Conservation (phyloP, 176 grass and related monocot species). For the Aegilops longissima region DNA sequence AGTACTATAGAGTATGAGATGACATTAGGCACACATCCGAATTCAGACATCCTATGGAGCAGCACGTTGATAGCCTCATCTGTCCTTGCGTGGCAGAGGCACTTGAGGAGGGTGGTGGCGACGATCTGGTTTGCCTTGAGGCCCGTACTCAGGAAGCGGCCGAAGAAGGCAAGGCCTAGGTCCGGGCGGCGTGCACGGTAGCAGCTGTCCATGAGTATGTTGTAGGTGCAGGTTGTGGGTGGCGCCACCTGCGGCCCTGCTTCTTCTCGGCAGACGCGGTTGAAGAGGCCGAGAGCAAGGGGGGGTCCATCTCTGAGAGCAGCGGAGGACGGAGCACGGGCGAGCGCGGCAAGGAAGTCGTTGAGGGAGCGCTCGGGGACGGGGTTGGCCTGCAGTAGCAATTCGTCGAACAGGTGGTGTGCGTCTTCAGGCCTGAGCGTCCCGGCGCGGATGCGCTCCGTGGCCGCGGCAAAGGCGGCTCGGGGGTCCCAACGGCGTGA, state of each 20-base stretch:
- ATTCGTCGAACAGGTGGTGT: not conserved
- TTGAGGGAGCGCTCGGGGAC: not conserved
- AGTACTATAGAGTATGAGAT: slow-evolving; percentile 19
- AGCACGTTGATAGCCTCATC: not conserved
- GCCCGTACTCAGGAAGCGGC: not conserved
- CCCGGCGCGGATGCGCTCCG: too few relatives aligned
- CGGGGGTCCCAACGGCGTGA: not conserved
- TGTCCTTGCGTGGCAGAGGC: slow-evolving; percentile 12
- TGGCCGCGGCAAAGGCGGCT: not conserved
- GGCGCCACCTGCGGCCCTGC: not conserved
- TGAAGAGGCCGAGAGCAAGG: not conserved
- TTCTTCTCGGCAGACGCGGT: not conserved
- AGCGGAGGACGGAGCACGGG: not conserved
- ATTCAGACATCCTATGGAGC: slow-evolving; percentile 23
- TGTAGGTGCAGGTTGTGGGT: not conserved
- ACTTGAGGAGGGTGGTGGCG: not conserved
- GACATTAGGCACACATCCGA: slow-evolving; percentile 5
- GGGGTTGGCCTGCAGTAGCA: not conserved
- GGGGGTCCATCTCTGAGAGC: not conserved
- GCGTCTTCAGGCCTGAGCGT: not conserved
- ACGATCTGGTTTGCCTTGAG: not conserved
- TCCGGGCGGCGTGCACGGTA: not conserved
- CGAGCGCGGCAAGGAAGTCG: not conserved
- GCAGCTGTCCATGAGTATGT: not conserved
- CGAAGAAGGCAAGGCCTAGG: not conserved